phyloP scores from a whole-genome alignment of 2,329 filamentous ascomycete genomes.

The Escovopsis sp. region DNA sequence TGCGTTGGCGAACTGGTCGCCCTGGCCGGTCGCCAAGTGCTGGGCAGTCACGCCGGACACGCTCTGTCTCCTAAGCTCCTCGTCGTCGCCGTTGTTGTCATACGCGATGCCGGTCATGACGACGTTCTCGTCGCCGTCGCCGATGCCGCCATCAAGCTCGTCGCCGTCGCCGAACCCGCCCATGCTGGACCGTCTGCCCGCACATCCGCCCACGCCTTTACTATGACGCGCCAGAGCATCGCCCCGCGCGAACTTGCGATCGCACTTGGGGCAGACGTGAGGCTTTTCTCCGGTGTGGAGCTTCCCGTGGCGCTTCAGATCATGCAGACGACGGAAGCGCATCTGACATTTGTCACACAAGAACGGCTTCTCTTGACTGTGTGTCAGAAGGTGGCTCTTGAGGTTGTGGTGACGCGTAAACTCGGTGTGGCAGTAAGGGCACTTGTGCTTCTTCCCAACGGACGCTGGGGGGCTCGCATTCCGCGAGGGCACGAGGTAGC shows the following conservation, averaged over 20 bases:
- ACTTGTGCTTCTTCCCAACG: constrained; percentile 76
- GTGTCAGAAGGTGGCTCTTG: constrained; percentile 91
- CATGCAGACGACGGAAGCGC: constrained; percentile 82
- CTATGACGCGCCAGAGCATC: constrained; percentile 90
- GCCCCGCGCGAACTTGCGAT: constrained; percentile 84
- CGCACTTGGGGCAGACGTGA: constrained; percentile 88
- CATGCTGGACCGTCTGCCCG: constrained; percentile 76
- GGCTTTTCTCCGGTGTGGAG: constrained; percentile 92
- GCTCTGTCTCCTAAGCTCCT: constrained; percentile 50
- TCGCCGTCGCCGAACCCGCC: constrained; percentile 69
- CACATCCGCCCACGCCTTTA: constrained; percentile 90
- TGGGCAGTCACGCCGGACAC: constrained; percentile 62
- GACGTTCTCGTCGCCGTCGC: constrained; percentile 36
- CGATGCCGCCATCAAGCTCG: constrained; percentile 42
- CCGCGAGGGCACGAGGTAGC: constrained; percentile 36
- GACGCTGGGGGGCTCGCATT: constrained; percentile 43
- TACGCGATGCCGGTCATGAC: constrained; percentile 43
- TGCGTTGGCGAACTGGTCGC: constrained; percentile 32
- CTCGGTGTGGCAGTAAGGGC: constrained; percentile 88
- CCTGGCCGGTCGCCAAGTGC: constrained; percentile 39
- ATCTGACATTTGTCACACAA: constrained; percentile 87
- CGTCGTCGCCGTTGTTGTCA: constrained; percentile 41
- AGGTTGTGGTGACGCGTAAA: constrained; percentile 96
- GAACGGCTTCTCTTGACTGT: constrained; percentile 97
- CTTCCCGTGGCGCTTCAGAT: constrained; percentile 91